These are phyloP conservation scores for Tetradesmus lagerheimii DNA, from an alignment of 139 green algal species.

Conservation along the genomic window DNA sequence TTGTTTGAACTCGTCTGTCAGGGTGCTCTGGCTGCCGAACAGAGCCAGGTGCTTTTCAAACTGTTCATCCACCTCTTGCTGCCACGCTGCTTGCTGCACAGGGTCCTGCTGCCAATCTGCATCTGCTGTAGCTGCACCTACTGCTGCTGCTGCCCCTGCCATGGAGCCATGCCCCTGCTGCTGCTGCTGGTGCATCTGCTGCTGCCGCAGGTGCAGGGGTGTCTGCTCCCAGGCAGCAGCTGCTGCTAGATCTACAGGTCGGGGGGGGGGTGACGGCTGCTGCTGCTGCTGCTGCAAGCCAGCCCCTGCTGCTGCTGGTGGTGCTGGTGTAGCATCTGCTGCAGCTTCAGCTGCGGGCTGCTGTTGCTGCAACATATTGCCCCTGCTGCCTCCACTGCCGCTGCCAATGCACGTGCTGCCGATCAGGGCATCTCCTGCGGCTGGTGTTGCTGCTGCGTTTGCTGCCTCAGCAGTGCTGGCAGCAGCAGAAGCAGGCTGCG, in stretches of 20 bases:
- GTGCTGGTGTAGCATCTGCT: not conserved
- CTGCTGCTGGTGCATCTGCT: slow-evolving; percentile 9
- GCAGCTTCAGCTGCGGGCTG: not conserved
- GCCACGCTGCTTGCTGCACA: not conserved
- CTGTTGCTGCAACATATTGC: not conserved
- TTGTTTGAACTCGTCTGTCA: not conserved
- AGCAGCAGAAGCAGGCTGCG: not conserved
- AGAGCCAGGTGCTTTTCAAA: not conserved
- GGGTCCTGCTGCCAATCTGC: not conserved
- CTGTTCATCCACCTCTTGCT: not conserved
- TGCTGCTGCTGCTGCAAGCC: not conserved
- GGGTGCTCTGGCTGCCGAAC: not conserved
- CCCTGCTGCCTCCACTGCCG: not conserved
- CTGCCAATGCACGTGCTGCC: not conserved
- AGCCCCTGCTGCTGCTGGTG: not conserved
- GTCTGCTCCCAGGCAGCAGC: not conserved
- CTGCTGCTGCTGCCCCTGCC: not conserved
- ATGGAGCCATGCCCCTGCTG: not conserved
- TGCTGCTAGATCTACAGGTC: not conserved
- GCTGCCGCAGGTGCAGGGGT: not conserved
- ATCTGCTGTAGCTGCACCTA: not conserved
- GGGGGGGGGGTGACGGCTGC: too few relatives aligned
- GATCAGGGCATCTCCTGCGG: too few relatives aligned
- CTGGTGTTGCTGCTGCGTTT: not conserved
- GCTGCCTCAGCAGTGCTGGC: not conserved